Evolutionary conservation across 139 green algal genomes (phyloP), one percentile per base, ranked within the genome.

Genomic region (Chlorella sorokiniana): DNA sequence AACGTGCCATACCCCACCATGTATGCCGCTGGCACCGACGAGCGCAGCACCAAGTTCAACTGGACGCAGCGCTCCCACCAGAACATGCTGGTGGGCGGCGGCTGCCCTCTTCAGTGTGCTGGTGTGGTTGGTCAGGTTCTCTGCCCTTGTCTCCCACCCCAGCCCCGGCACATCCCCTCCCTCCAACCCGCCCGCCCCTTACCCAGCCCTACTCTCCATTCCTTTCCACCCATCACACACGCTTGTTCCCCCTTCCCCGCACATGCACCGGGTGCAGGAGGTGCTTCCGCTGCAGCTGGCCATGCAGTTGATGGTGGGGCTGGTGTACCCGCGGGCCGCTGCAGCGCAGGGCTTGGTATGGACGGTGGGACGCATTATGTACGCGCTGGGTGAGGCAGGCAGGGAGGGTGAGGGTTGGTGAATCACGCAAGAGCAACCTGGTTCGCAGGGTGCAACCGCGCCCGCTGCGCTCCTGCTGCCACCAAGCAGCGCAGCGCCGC

Each of bases 11-110:
- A 65, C 23, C 56, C 56, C 18, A 16, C 23, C n/a, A 85, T 87
- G 77, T 77, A 82, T 16, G 83, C 69, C 18, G 69, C 84, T 3
- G 77, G 83, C 0, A 20, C 76, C 4, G 31, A 29, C 16, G 40
- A 81, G 44, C 69, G 33, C 9, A 68, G 68, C 31, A 76, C 64
- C 2, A 68, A 33, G 8, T 87, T 87, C 69, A 87, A 85, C 59
- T 87, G 83, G 54, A 84, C 81, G 4, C 83, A 87, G 54, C 67
- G 83, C 42, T 48, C 45, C 14, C 83, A 87, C 69, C 77, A 85
- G 45, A 87, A 87, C 73, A 84, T 56, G 40, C 56, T 85, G 31
- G 78, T 68, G 51, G 48, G 72, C 41, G 40, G 1, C 4, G 29
- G 29, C 29, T 25, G 59, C 31, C n/a, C n/a, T 3, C 9, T 56